Evolutionary conservation across 2,329 filamentous ascomycete genomes (phyloP).

Genomic region (Teratosphaeria destructans): DNA sequence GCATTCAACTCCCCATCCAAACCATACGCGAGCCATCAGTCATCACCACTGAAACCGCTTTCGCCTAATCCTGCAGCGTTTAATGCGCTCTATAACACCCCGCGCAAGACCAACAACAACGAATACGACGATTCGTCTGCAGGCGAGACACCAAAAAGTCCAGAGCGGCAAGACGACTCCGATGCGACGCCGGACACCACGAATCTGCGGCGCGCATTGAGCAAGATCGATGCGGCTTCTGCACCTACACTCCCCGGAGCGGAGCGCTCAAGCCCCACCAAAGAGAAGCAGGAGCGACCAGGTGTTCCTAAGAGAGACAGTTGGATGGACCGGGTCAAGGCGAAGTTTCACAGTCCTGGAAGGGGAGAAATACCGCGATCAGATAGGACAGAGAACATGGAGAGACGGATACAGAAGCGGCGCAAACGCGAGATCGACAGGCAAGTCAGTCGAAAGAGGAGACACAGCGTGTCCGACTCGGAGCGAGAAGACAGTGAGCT

Average conservation of each 20-base stretch:
- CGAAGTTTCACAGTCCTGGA: constrained; percentile 27
- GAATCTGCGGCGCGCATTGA: constrained; percentile 14
- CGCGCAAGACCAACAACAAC: constrained; percentile 22
- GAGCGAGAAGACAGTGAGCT: constrained; percentile 18
- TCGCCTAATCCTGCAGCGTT: constrained; percentile 27
- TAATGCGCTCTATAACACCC: constrained; percentile 28
- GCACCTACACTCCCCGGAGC: constrained; percentile 9
- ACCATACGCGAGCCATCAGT: constrained; percentile 34
- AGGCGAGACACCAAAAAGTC: constrained; percentile 40
- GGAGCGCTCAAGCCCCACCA: constrained; percentile 23
- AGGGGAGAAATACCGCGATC: constrained; percentile 27
- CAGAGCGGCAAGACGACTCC: constrained; percentile 29
- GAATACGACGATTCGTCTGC: constrained; percentile 37
- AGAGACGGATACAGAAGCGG: constrained; percentile 26
- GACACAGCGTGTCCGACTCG: constrained; percentile 22
- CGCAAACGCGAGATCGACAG: constrained; percentile 18
- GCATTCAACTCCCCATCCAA: constrained; percentile 41
- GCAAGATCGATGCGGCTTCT: constrained; percentile 11
- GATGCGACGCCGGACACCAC: constrained; percentile 20
- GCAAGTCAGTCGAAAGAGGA: constrained; percentile 12
- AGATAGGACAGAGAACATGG: constrained; percentile 28
- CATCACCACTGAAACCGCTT: constrained; percentile 27
- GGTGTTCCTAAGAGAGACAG: constrained; percentile 14
- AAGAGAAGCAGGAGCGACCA: constrained; percentile 19
- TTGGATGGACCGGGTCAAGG: constrained; percentile 15